Evolutionary conservation across 2,329 filamentous ascomycete species (phyloP), one percentile per base, ranked within the genome.

Genomic region (Rhynchosporium secalis): DNA sequence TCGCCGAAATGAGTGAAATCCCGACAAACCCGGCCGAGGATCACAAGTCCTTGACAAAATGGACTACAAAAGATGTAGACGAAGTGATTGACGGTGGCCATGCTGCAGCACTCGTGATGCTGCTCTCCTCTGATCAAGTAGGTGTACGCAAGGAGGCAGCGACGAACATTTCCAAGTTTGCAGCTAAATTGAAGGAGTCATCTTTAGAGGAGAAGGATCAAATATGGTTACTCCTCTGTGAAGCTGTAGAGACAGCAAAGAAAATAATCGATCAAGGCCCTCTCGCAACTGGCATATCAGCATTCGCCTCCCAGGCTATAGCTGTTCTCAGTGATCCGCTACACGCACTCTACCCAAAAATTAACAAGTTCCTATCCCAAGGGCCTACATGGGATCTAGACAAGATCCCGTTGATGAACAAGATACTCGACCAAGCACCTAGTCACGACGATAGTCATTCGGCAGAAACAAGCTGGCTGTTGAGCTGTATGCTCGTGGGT

Each of bases 361-460:
- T 95, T 76, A 96, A 96, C 78, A 80, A 82, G 5, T 97, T 93
- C 74, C 83, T 98, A 41, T 91, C 91, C 28, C 86, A 86, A 57
- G 84, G 86, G 0, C 93, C 94, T 0, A 76, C 81, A 29, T 98
- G 94, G 94, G 81, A 87, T 12, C 72, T 87, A 20, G 85, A 90
- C 63, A 87, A 86, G 72, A 84, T 95, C 29, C 83, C 95, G 7
- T 80, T 94, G n/a, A 85, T 86, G 29, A 81, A 84, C 68, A 81
- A 83, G 65, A 79, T 88, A 57, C 77, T 88, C 10, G 80, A 85
- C 62, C 83, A 86, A 58, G 83, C 87, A 64, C 90, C 92, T 0
- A 86, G 85, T 29, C 81, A 89, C 55, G 89, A 93, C 68, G 89
- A 92, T 71, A 81, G 82, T 2, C 87, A 90, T 73, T 88, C 89